Evolutionary conservation across 805 yeast species (phyloP).

Genomic region (Starmerella khaoyaiensis): DNA sequence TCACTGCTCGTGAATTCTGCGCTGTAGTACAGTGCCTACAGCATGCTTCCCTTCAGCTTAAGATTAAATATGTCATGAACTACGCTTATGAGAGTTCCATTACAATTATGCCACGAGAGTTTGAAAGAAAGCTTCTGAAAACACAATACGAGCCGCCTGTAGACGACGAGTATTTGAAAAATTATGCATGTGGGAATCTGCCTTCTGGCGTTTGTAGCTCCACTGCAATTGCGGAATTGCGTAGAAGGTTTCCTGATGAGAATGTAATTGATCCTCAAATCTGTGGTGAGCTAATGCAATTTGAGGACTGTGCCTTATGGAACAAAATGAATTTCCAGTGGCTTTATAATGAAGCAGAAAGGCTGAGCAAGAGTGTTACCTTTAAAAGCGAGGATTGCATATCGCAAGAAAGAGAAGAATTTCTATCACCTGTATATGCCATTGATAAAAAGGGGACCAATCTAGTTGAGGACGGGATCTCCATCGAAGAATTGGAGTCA

Average conservation of each 20-base stretch:
- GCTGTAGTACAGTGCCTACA: too few species aligned
- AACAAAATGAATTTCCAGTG: constrained; percentile 6
- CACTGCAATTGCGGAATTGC: constrained; percentile 14
- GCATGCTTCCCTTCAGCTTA: too few species aligned
- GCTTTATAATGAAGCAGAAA: constrained; percentile 2
- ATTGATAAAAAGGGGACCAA: constrained; percentile 70
- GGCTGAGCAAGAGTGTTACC: background rate
- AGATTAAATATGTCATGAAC: too few species aligned
- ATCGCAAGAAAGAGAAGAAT: constrained; percentile 4
- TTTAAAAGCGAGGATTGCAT: constrained; percentile 3
- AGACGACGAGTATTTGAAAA: constrained; percentile 9
- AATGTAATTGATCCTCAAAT: constrained; percentile 4
- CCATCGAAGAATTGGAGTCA: constrained; percentile 26
- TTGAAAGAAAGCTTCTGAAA: too few species aligned
- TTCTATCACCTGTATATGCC: constrained; percentile 41
- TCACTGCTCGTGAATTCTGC: too few species aligned
- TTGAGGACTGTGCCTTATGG: constrained; percentile 3
- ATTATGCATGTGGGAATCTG: constrained; percentile 19
- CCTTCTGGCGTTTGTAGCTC: constrained; percentile 11
- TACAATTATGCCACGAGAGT: too few species aligned
- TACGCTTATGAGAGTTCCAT: too few species aligned
- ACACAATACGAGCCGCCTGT: too few species aligned
- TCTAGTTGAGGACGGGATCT: constrained; percentile 89
- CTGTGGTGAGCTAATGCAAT: constrained; percentile 14
- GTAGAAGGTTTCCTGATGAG: constrained; percentile 3